Evolutionary conservation across 805 yeast species (phyloP).

Genomic region (Zygosaccharomyces lentus): DNA sequence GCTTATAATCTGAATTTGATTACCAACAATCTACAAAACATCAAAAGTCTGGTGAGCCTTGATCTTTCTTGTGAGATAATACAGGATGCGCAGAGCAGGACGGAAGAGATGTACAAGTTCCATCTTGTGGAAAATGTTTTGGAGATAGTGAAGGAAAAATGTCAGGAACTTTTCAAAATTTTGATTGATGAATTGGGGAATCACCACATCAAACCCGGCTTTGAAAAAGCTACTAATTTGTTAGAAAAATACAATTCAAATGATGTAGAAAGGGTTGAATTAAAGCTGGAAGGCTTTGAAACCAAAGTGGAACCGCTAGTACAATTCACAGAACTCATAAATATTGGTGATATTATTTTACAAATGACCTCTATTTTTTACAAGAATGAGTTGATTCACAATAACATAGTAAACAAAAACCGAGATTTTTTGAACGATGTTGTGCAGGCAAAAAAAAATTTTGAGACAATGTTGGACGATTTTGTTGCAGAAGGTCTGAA

Average conservation of each 20-base stretch:
- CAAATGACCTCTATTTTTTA: constrained; percentile 91
- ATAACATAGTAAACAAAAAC: constrained; percentile 57
- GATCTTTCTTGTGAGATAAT: constrained; percentile 71
- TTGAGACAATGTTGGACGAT: constrained; percentile 79
- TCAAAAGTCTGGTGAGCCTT: constrained; percentile 72
- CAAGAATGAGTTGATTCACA: constrained; percentile 67
- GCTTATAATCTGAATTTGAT: constrained; percentile 79
- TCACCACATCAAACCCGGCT: constrained; percentile 80
- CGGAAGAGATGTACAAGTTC: constrained; percentile 55
- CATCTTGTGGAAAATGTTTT: constrained; percentile 32
- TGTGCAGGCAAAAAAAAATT: constrained; percentile 70
- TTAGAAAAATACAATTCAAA: constrained; percentile 68
- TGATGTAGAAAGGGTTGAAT: constrained; percentile 32
- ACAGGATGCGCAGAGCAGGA: constrained; percentile 60
- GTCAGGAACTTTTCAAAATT: constrained; percentile 64
- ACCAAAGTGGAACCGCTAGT: constrained; percentile 73
- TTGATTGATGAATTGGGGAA: constrained; percentile 59
- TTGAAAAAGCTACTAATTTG: constrained; percentile 70
- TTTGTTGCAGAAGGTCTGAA: constrained; percentile 91
- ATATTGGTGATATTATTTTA: constrained; percentile 85
- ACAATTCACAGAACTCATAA: constrained; percentile 84
- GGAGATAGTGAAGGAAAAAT: constrained; percentile 29
- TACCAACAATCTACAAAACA: constrained; percentile 66
- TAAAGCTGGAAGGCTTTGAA: constrained; percentile 34
- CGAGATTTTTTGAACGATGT: constrained; percentile 75